Evolutionary conservation across 106 monocot genomes (phyloP).

Genomic region (Dioscorea dumetorum): DNA sequence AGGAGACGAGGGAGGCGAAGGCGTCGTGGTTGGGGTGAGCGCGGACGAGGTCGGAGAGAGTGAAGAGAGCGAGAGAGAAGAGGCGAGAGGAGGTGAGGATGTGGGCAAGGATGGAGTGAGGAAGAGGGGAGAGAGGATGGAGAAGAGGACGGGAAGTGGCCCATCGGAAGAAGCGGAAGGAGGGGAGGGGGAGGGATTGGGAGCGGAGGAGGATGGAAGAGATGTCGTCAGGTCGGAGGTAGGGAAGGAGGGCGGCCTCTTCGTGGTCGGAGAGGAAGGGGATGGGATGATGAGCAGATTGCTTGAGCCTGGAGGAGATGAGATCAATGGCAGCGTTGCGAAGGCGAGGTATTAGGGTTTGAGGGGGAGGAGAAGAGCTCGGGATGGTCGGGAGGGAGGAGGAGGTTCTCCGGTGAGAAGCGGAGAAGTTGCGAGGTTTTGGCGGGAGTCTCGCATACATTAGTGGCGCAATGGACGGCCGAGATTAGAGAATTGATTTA

Average conservation of each 20-base stretch:
- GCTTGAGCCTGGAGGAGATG: constrained; percentile 22
- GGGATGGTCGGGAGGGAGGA: background rate
- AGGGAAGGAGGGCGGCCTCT: constrained; percentile 24
- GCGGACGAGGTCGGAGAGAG: constrained; percentile 33
- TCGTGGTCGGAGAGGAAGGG: background rate
- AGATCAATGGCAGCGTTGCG: constrained; percentile 8
- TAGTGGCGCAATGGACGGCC: too few relatives aligned
- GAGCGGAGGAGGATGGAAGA: constrained; percentile 38
- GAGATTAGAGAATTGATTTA: too few relatives aligned
- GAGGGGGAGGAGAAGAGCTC: constrained; percentile 9
- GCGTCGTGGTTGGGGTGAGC: constrained; percentile 24
- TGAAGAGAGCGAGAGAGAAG: constrained; percentile 29
- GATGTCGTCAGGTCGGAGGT: constrained; percentile 30
- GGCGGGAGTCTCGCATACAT: too few relatives aligned
- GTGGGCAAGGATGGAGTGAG: constrained; percentile 38
- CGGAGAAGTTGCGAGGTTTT: too few relatives aligned
- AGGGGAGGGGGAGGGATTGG: constrained; percentile 43
- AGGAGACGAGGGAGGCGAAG: constrained; percentile 23
- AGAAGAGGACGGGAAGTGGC: constrained; percentile 12
- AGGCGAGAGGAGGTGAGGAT: constrained; percentile 37
- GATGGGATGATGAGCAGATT: constrained; percentile 10
- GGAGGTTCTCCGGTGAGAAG: background rate
- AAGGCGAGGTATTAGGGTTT: constrained; percentile 10
- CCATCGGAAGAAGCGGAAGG: constrained; percentile 57
- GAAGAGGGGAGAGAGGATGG: constrained; percentile 12